Conservation (phyloP, 768 basidiomycete genomes). For the Mycena vitilis region DNA sequence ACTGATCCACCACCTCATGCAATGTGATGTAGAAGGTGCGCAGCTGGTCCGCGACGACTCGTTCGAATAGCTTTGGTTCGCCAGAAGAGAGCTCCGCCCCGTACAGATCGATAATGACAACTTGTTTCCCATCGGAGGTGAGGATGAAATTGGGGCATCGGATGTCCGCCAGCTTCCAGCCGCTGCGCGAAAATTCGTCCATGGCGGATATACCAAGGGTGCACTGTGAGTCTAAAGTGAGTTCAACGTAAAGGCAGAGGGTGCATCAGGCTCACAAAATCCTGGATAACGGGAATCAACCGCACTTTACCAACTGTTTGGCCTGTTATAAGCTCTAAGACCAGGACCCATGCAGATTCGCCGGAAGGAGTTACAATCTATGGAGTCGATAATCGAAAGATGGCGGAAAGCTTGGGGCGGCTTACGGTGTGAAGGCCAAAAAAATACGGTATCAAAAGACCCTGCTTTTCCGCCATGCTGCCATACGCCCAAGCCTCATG, state of each 20-base stretch:
- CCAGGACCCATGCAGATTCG: conserved; percentile 21
- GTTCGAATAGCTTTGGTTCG: too few species aligned
- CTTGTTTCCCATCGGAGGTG: background rate
- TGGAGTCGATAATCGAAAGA: conserved; percentile 5
- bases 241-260: conserved; percentile 7
- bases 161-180: conserved; percentile 15
- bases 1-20: too few species aligned
- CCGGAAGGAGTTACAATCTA: conserved; percentile 22
- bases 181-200: conserved; percentile 11
- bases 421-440: conserved; percentile 12
- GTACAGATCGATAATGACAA: conserved; percentile 23
- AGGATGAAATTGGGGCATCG: conserved; percentile 18
- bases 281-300: conserved; percentile 5
- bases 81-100: conserved; percentile 11
- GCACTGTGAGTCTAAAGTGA: conserved; percentile 8
- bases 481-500: conserved; percentile 17
- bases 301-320: conserved; percentile 11
- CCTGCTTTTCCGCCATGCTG: conserved; percentile 8
- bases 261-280: conserved; percentile 12
- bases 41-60: too few species aligned
- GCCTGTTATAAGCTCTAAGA: conserved; percentile 21
- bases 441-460: conserved; percentile 17
- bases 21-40: too few species aligned
- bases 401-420: background rate
- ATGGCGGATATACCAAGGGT: conserved; percentile 17